phyloP scores from a whole-genome alignment of 2,329 filamentous ascomycete species.

The Fusarium xylarioides region DNA sequence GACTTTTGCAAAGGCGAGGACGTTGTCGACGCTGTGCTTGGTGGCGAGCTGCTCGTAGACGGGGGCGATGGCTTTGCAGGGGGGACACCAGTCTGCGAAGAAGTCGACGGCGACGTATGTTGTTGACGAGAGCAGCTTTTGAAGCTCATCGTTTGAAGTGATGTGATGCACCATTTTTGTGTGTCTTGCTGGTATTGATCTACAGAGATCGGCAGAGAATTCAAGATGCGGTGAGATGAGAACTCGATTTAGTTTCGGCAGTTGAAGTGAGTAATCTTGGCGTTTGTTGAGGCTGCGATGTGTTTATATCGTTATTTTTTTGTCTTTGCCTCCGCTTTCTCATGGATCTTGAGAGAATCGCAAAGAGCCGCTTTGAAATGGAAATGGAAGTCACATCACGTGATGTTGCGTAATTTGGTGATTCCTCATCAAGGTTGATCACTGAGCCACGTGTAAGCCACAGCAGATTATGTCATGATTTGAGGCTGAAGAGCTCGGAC shows the following conservation, averaged over 20 bases:
- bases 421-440: slow-evolving; percentile 1
- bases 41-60: slow-evolving; percentile 49
- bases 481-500: background rate
- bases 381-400: slow-evolving; percentile 36
- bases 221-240: background rate
- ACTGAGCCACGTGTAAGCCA: slow-evolving; percentile 16
- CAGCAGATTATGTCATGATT: background rate
- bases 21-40: slow-evolving; percentile 51
- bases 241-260: background rate
- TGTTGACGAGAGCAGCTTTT: slow-evolving; percentile 49
- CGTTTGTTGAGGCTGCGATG: background rate
- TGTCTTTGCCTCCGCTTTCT: slow-evolving; percentile 1
- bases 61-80: slow-evolving; percentile 59
- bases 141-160: slow-evolving; percentile 46
- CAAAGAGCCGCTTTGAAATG: slow-evolving; percentile 36
- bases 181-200: background rate
- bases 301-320: slow-evolving; percentile 6
- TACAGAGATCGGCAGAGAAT: background rate
- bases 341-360: slow-evolving; percentile 35
- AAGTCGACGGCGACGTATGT: slow-evolving; percentile 59
- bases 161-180: slow-evolving; percentile 44
- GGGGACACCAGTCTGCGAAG: slow-evolving; percentile 61
- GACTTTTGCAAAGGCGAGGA: slow-evolving; percentile 83
- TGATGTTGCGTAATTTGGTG: slow-evolving; percentile 33
- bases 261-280: background rate